Conservation (phyloP, 2,329 filamentous ascomycete genomes). For the Magnaporthiopsis rhizophila region DNA sequence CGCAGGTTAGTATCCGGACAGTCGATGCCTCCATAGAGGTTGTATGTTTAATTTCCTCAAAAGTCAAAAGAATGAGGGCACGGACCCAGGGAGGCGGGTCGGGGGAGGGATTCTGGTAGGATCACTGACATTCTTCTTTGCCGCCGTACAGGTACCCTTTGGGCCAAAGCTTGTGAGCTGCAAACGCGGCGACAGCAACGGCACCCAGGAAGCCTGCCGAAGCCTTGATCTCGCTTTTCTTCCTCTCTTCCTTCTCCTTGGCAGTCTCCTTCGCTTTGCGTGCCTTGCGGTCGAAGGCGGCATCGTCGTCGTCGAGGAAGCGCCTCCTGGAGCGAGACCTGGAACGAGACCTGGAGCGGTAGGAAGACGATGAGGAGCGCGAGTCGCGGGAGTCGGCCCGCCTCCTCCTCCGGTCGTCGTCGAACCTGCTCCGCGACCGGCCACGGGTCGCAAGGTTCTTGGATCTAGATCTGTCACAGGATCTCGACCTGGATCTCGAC, state of each 20-base stretch:
- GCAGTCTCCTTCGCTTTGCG: constrained; percentile 1
- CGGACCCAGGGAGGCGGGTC: neutral
- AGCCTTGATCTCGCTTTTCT: constrained; percentile 21
- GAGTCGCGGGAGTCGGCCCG: neutral
- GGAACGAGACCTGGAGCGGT: constrained; percentile 1
- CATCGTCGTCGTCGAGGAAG: neutral
- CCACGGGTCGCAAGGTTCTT: neutral
- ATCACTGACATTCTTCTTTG: constrained; percentile 27
- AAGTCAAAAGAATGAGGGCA: neutral
- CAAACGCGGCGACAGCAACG: constrained; percentile 27
- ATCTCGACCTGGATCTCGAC: neutral
- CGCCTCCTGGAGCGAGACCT: constrained; percentile 3
- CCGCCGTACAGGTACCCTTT: constrained; percentile 29
- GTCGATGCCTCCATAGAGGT: neutral
- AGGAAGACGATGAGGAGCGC: neutral
- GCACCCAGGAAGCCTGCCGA: constrained; percentile 29
- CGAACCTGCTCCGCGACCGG: neutral
- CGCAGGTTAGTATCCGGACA: neutral
- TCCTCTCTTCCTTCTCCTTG: constrained; percentile 7
- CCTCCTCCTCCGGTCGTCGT: neutral
- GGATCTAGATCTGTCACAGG: neutral
- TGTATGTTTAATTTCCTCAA: neutral
- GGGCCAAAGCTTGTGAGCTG: constrained; percentile 30
- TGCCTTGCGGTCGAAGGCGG: neutral
- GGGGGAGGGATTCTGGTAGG: neutral